A percentile compares a stretch with the other conserved stretches of the same genome.
Evolutionary conservation across 2,329 filamentous ascomycete species (phyloP).

Genomic region (Teratosphaeria pseudoeucalypti): DNA sequence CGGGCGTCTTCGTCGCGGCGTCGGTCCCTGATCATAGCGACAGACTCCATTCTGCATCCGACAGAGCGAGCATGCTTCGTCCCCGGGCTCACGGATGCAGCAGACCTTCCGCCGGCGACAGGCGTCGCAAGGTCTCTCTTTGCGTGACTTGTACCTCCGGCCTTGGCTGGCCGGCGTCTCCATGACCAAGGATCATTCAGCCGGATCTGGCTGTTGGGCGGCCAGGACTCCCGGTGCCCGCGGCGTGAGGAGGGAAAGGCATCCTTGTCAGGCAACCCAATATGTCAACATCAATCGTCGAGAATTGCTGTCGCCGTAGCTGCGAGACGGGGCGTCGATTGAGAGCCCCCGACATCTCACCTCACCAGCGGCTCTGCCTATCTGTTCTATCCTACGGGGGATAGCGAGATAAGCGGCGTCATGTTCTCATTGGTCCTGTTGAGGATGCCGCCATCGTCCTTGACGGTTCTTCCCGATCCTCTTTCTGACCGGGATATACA

Average conservation of each 20-base stretch:
- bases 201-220: neutral
- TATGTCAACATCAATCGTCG: neutral
- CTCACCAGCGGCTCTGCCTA: neutral
- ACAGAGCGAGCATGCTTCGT: conserved; percentile 13
- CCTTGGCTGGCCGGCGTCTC: conserved; percentile 5
- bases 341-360: neutral
- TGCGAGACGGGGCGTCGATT: neutral
- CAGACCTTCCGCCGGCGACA: conserved; percentile 10
- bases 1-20: conserved; percentile 11
- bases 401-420: conserved; percentile 1
- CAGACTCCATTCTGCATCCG: conserved; percentile 12
- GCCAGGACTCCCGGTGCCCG: neutral
- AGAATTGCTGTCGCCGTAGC: neutral
- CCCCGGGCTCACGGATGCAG: conserved; percentile 14
- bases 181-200: neutral
- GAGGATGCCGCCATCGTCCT: neutral
- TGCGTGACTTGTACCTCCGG: conserved; percentile 15
- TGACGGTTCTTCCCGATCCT: neutral
- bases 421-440: neutral
- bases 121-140: conserved; percentile 13
- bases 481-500: neutral
- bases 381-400: neutral
- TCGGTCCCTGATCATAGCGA: conserved; percentile 13
- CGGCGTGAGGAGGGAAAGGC: neutral
- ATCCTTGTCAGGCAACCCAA: neutral